These are phyloP conservation scores for Diplodia seriata DNA, from an alignment of 2,329 filamentous ascomycete species.

Conservation along the genomic window DNA sequence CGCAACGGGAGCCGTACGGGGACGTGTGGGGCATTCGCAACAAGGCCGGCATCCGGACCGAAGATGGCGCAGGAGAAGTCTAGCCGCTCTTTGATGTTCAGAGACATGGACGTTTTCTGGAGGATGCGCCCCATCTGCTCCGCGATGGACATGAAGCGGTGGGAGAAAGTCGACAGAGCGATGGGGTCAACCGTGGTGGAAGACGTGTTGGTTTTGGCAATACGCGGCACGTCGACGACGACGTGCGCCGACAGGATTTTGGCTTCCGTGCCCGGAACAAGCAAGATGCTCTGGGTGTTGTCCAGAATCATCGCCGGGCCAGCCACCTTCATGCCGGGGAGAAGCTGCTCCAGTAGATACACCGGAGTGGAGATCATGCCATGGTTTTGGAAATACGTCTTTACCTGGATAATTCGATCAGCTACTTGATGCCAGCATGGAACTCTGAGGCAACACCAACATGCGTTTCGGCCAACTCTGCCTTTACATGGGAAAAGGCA, in stretches of 20 bases:
- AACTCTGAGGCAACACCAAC: neutral
- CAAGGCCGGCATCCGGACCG: slow-evolving; percentile 37
- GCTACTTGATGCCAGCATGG: neutral
- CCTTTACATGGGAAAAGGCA: slow-evolving; percentile 60
- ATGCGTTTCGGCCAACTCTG: slow-evolving; percentile 73
- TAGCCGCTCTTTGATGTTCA: slow-evolving; percentile 49
- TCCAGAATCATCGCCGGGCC: slow-evolving; percentile 48
- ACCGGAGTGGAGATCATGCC: slow-evolving; percentile 40
- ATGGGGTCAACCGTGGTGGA: slow-evolving; percentile 59
- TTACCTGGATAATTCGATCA: neutral
- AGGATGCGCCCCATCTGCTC: slow-evolving; percentile 40
- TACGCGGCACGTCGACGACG: slow-evolving; percentile 52
- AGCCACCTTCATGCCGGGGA: slow-evolving; percentile 37
- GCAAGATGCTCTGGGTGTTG: slow-evolving; percentile 56
- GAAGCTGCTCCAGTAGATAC: slow-evolving; percentile 38
- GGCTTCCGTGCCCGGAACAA: slow-evolving; percentile 49
- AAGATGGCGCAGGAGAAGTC: slow-evolving; percentile 42
- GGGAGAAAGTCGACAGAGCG: slow-evolving; percentile 35
- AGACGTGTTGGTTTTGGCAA: slow-evolving; percentile 58
- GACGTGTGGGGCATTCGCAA: slow-evolving; percentile 42
- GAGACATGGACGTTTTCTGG: slow-evolving; percentile 38
- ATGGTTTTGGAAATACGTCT: slow-evolving; percentile 39
- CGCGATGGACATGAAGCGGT: slow-evolving; percentile 41
- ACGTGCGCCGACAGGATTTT: slow-evolving; percentile 49
- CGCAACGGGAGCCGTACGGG: slow-evolving; percentile 33